phyloP scores from a whole-genome alignment of 306 rosid species.

The Rosa lucieae region DNA sequence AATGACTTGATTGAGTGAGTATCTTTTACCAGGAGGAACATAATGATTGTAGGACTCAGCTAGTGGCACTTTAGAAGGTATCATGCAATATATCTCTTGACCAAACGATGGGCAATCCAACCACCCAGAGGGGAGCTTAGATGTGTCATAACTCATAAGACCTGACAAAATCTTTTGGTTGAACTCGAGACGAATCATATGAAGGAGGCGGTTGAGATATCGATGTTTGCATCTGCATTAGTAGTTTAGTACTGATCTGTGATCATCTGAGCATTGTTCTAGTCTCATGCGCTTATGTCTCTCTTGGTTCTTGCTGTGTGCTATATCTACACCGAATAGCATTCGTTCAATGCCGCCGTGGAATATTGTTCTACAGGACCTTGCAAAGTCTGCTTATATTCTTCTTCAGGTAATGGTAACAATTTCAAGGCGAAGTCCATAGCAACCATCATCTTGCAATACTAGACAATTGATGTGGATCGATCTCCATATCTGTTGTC shows the following conservation, averaged over 20 bases:
- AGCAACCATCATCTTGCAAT: conserved; percentile 52
- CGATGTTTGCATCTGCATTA: not conserved
- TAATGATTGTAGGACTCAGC: conserved; percentile 72
- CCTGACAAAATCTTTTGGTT: conserved; percentile 37
- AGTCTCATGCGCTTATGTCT: conserved; percentile 71
- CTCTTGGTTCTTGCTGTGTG: conserved; percentile 96
- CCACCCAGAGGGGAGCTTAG: conserved; percentile 92
- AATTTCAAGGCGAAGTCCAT: conserved; percentile 90
- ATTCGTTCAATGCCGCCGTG: conserved; percentile 61
- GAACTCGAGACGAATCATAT: conserved; percentile 39
- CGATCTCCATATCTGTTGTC: too few species aligned
- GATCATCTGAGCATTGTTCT: conserved; percentile 62
- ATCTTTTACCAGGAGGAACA: conserved; percentile 88
- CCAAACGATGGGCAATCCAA: conserved; percentile 87
- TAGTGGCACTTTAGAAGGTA: conserved; percentile 98
- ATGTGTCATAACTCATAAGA: conserved; percentile 56
- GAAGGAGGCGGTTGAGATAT: conserved; percentile 47
- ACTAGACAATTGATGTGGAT: not conserved
- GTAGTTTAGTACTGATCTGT: conserved; percentile 48
- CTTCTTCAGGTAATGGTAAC: conserved; percentile 84
- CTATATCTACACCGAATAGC: conserved; percentile 44
- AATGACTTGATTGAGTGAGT: conserved; percentile 94
- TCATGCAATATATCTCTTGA: conserved; percentile 65
- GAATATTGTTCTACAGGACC: conserved; percentile 36
- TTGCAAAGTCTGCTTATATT: conserved; percentile 70